A percentile compares a stretch with the other conserved stretches of the same genome.
Evolutionary conservation across 306 rosid species (phyloP).

Genomic region (Begonia masoniana): DNA sequence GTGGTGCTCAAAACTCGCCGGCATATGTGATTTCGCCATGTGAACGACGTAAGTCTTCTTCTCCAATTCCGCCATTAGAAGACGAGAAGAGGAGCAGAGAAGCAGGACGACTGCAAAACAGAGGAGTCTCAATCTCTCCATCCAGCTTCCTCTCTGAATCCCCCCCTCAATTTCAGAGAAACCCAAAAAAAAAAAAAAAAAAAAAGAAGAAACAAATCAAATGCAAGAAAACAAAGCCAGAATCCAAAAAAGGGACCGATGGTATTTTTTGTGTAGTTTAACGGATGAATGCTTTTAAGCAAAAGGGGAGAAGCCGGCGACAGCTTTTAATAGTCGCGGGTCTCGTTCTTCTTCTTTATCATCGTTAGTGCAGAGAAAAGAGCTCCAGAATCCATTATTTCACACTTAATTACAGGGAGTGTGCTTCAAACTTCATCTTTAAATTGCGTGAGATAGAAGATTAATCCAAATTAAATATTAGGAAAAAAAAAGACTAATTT

Average conservation of each 20-base stretch:
- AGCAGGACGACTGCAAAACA: background rate
- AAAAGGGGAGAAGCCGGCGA: conserved; percentile 12
- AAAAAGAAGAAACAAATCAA: background rate
- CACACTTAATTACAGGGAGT: too few relatives aligned
- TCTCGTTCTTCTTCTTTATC: too few relatives aligned
- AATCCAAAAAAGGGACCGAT: conserved; percentile 12
- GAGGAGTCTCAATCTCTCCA: background rate
- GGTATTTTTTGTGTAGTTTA: conserved; percentile 28
- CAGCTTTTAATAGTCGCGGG: background rate
- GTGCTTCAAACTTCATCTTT: too few relatives aligned
- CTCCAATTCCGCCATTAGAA: background rate
- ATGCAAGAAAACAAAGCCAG: background rate
- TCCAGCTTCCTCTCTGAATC: background rate
- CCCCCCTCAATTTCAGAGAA: too few relatives aligned
- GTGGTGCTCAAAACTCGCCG: background rate
- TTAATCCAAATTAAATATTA: too few relatives aligned
- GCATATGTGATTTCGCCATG: background rate
- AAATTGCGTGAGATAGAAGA: too few relatives aligned
- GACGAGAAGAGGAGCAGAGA: background rate
- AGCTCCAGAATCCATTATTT: too few relatives aligned
- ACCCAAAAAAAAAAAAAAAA: too few relatives aligned
- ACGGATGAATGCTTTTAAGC: conserved; percentile 43
- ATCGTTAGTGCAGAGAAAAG: too few relatives aligned
- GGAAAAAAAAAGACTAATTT: too few relatives aligned
- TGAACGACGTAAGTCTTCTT: background rate